Base-by-base conservation (phyloP, 805 yeast genomes). In the Lipomyces kockii region DNA sequence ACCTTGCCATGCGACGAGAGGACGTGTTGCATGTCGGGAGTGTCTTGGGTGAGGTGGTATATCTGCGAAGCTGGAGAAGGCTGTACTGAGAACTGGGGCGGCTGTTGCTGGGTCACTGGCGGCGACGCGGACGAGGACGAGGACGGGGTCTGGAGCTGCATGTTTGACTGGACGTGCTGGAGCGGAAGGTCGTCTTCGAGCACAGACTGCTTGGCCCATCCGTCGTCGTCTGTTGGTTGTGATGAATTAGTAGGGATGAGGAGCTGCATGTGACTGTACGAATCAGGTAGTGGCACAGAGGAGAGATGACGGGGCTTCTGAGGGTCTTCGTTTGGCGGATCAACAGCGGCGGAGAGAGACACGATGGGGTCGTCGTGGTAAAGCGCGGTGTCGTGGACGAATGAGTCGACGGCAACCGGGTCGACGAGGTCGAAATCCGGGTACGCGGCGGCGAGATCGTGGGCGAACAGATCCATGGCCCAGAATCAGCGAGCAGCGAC, bases 11-110 rank as follows among this genome's bases (percentile, higher is more conserved):
- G 57, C 17, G 69, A 70, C 35, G 63, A 58, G 52, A 66, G 60
- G 29, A 66, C 64, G 46, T 59, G 62, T 53, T 49, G 65, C 35
- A 65, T n/a, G 49, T 68, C 68, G 12, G 59, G 59, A 54, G 56
- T 25, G 17, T 63, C 62, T 22, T 61, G 63, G 5, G 62, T 49
- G 17, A 59, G 35, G 25, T 55, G 46, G 55, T 46, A 52, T 17
- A 43, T 43, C 49, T 43, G 43, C 9, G 61, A 11, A 2, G 32
- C 55, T 32, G 43, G 37, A 20, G 61, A 27, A 20, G 60, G 35
- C 52, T n/a, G 22, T 11, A 25, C 51, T 54, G 59, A 35, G 37
- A 52, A 20, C 9, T 12, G 61, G 3, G 27, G 54, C 7, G 3
- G 61, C 17, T 58, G 60, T 27, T 35, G 61, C 9, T 34, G 58